Percentiles rank a stretch among this genome's conserved stretches.
These are phyloP conservation scores for Fusarium mexicanum DNA, from an alignment of 2,329 filamentous ascomycete species.

Conservation along the genomic window DNA sequence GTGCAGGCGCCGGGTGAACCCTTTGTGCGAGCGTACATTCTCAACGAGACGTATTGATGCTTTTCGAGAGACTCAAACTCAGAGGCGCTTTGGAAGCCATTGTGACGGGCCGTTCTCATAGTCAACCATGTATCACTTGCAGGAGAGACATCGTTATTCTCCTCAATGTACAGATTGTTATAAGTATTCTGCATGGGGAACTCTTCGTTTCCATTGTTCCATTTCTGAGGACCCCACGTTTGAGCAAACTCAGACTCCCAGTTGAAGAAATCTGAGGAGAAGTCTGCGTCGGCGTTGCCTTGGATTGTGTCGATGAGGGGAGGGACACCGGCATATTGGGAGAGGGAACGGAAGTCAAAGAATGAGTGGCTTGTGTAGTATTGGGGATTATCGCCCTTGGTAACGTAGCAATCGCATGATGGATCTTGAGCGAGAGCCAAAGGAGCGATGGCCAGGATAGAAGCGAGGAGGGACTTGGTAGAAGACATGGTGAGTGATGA, in stretches of 20 bases:
- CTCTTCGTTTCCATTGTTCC: constrained; percentile 50
- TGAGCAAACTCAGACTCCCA: constrained; percentile 44
- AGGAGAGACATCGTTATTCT: constrained; percentile 46
- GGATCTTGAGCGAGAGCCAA: constrained; percentile 35
- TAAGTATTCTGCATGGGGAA: constrained; percentile 50
- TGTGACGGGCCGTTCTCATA: constrained; percentile 55
- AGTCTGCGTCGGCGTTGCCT: constrained; percentile 45
- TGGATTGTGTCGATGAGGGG: constrained; percentile 41
- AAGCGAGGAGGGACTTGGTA: constrained; percentile 30
- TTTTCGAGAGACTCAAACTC: constrained; percentile 55
- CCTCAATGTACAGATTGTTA: constrained; percentile 57
- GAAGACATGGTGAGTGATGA: constrained; percentile 31
- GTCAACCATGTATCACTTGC: constrained; percentile 55
- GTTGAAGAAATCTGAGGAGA: constrained; percentile 50
- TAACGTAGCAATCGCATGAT: constrained; percentile 46
- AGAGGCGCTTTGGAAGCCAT: constrained; percentile 55
- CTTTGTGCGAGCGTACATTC: constrained; percentile 59
- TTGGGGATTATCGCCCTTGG: constrained; percentile 35
- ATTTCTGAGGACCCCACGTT: constrained; percentile 51
- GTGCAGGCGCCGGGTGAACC: constrained; percentile 60
- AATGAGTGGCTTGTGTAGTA: constrained; percentile 43
- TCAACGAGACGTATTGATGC: constrained; percentile 48
- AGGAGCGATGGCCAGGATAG: constrained; percentile 36
- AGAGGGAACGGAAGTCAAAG: constrained; percentile 46
- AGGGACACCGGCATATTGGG: constrained; percentile 44